A percentile compares a stretch with the other conserved stretches of the same genome.
Evolutionary conservation across 345 rosid species (phyloP).

Genomic region (Noccaea bulbosa): DNA sequence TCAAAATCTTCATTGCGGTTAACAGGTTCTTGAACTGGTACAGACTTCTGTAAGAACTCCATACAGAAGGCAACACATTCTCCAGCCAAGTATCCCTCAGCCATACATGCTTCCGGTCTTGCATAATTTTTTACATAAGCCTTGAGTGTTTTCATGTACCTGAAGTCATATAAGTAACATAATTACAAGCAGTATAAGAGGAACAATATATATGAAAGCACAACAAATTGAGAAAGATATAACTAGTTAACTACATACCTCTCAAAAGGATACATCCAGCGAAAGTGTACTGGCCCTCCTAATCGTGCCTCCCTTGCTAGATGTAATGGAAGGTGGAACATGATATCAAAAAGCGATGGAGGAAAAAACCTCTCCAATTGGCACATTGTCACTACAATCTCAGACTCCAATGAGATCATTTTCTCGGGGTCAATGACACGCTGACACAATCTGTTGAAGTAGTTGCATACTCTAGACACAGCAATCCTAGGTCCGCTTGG

Average conservation of each 20-base stretch:
- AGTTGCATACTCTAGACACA: background rate
- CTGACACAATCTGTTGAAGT: background rate
- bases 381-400: constrained; percentile 4
- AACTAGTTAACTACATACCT: background rate
- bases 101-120: constrained; percentile 4
- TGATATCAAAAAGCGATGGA: constrained; percentile 10
- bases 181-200: no score
- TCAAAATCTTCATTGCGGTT: background rate
- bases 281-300: background rate
- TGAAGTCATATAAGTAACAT: background rate
- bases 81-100: constrained; percentile 5
- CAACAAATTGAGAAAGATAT: background rate
- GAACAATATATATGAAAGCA: background rate
- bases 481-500: background rate
- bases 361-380: constrained; percentile 3
- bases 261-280: constrained; percentile 14
- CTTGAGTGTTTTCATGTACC: constrained; percentile 17
- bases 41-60: background rate
- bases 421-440: constrained; percentile 1
- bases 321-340: constrained; percentile 13
- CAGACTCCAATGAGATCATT: background rate
- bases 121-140: constrained; percentile 1
- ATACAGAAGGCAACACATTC: background rate
- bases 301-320: constrained; percentile 7
- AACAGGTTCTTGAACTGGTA: background rate